phyloP scores from a whole-genome alignment of 306 rosid species.

The Biancaea sappan region DNA sequence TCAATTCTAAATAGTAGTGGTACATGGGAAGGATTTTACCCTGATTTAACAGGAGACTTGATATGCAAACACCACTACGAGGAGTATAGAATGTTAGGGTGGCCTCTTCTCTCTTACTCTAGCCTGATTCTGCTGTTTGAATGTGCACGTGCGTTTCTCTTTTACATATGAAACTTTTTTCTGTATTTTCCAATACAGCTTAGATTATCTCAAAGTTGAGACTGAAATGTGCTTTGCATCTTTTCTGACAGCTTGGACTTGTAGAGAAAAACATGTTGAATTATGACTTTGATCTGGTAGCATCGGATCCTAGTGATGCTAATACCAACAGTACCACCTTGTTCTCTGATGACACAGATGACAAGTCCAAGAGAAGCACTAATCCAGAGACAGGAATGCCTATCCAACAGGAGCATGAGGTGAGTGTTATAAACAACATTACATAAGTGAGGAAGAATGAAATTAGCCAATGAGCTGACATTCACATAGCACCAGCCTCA shows the following conservation, averaged over 20 bases:
- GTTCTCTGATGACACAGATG: conserved; percentile 97
- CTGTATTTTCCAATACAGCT: background rate
- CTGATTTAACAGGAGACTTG: conserved; percentile 17
- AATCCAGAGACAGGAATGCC: conserved; percentile 64
- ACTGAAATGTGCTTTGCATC: conserved; percentile 25
- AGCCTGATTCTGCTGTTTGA: conserved; percentile 20
- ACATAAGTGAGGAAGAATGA: background rate
- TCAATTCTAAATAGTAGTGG: background rate
- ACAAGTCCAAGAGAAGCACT: conserved; percentile 54
- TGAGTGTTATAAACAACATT: conserved; percentile 34
- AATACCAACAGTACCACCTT: conserved; percentile 89
- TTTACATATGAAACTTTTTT: background rate
- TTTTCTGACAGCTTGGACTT: conserved; percentile 90
- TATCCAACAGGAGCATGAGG: conserved; percentile 71
- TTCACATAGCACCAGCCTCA: too few relatives aligned
- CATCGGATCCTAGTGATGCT: conserved; percentile 91
- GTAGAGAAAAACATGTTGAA: conserved; percentile 80
- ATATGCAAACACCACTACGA: background rate
- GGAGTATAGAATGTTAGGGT: conserved; percentile 25
- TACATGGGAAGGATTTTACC: background rate
- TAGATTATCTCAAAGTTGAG: conserved; percentile 22
- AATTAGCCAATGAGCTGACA: background rate
- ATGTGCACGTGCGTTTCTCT: conserved; percentile 13
- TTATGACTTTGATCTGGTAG: conserved; percentile 77
- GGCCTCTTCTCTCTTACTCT: conserved; percentile 13